A percentile compares a stretch with the other conserved stretches of the same genome.
Conservation (phyloP, 78 protist species). For the Dictyostelium intermedium region DNA sequence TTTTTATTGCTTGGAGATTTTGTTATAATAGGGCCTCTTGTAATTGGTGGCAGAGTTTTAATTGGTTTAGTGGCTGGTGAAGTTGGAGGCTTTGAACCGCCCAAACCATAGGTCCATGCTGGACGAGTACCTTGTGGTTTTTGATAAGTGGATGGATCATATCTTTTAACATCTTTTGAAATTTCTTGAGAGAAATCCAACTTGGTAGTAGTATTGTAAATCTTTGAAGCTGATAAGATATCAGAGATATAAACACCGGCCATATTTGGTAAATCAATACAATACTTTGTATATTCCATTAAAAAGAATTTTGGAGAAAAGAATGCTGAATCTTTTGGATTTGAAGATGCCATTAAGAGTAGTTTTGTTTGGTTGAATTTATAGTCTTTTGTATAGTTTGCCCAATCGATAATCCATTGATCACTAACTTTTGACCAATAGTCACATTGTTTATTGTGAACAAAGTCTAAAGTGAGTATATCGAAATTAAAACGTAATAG, state of each 20-base stretch:
- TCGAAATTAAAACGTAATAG: neutral
- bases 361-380: neutral
- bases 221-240: neutral
- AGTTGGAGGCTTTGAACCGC: neutral
- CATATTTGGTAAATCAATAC: conserved; percentile 8
- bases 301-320: neutral
- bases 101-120: neutral
- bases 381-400: neutral
- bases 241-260: neutral
- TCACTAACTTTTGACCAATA: neutral
- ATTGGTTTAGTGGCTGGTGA: neutral
- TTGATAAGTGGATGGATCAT: neutral
- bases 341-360: neutral
- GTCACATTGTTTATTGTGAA: conserved; percentile 14
- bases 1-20: neutral
- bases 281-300: neutral
- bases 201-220: neutral
- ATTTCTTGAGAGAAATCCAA: neutral
- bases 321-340: neutral
- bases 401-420: neutral
- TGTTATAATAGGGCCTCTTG: neutral
- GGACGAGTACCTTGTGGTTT: neutral
- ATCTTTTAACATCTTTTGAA: neutral
- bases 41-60: neutral
- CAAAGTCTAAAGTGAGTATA: neutral